Evolutionary conservation across 306 rosid genomes (phyloP).

Genomic region (Neltuma alba): DNA sequence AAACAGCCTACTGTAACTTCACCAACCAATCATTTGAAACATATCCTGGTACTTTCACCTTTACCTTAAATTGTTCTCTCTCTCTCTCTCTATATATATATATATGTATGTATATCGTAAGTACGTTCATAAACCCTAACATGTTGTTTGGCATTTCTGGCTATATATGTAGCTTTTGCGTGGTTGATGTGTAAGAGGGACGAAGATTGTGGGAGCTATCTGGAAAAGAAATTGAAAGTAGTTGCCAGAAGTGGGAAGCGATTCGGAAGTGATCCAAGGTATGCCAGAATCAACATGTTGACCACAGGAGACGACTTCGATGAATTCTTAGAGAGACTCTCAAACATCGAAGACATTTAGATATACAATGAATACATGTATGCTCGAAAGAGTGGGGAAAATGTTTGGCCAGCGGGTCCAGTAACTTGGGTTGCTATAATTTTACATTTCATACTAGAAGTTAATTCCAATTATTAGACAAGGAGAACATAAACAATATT

Average conservation of each 20-base stretch:
- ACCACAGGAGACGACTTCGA: conserved; percentile 50
- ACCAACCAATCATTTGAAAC: conserved; percentile 48
- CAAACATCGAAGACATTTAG: conserved; percentile 29
- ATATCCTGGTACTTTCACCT: conserved; percentile 49
- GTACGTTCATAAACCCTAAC: neutral
- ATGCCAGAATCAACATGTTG: conserved; percentile 63
- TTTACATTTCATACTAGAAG: too few relatives aligned
- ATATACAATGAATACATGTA: neutral
- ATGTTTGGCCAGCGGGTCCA: too few relatives aligned
- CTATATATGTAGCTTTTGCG: conserved; percentile 51
- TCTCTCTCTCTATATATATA: too few relatives aligned
- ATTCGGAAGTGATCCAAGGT: conserved; percentile 59
- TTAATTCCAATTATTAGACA: too few relatives aligned
- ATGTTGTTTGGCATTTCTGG: neutral
- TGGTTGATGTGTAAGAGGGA: conserved; percentile 71
- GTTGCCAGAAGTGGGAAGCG: conserved; percentile 55
- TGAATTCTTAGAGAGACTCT: conserved; percentile 52
- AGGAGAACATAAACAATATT: too few relatives aligned
- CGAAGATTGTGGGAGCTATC: conserved; percentile 47
- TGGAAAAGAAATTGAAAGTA: conserved; percentile 47
- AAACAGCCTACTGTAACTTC: conserved; percentile 54
- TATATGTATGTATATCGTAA: too few relatives aligned
- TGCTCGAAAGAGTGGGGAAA: neutral
- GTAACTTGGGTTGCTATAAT: too few relatives aligned
- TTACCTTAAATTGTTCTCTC: too few relatives aligned